Evolutionary conservation across 2,329 filamentous ascomycete genomes (phyloP).

Genomic region (Chalaropsis ovoidea): DNA sequence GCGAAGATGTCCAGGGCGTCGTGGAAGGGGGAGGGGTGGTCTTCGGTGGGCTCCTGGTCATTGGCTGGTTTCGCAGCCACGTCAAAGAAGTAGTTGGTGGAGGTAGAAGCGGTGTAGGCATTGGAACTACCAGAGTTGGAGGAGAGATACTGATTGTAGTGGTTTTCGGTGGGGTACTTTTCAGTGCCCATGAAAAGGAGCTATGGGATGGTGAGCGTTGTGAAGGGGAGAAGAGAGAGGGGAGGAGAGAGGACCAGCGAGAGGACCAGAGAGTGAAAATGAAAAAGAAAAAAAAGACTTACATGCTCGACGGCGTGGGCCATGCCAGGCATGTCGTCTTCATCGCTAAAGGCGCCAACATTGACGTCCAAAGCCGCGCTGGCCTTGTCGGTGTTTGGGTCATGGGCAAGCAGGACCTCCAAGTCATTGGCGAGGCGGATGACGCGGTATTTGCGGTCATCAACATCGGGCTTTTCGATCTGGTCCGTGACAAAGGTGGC

Average conservation of each 20-base stretch:
- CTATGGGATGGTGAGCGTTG: constrained; percentile 32
- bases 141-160: constrained; percentile 86
- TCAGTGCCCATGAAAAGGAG: constrained; percentile 97
- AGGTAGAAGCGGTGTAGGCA: constrained; percentile 84
- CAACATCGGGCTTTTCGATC: constrained; percentile 72
- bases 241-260: no score
- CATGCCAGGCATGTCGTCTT: constrained; percentile 83
- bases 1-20: constrained; percentile 84
- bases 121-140: constrained; percentile 87
- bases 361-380: constrained; percentile 92
- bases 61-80: constrained; percentile 69
- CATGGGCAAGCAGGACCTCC: constrained; percentile 85
- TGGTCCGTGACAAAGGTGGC: constrained; percentile 48
- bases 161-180: constrained; percentile 94
- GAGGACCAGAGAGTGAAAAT: neutral
- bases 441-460: constrained; percentile 80
- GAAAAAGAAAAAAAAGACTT: constrained; percentile 28
- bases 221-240: no score
- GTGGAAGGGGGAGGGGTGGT: constrained; percentile 53
- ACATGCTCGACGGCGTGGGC: constrained; percentile 92
- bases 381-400: constrained; percentile 91
- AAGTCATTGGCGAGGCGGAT: constrained; percentile 76
- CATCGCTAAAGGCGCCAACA: constrained; percentile 90
- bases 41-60: constrained; percentile 44
- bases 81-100: constrained; percentile 97